Evolutionary conservation across 441 rosid genomes (phyloP), one percentile per base, ranked within the genome.

Genomic region (Gossypium trilobum): DNA sequence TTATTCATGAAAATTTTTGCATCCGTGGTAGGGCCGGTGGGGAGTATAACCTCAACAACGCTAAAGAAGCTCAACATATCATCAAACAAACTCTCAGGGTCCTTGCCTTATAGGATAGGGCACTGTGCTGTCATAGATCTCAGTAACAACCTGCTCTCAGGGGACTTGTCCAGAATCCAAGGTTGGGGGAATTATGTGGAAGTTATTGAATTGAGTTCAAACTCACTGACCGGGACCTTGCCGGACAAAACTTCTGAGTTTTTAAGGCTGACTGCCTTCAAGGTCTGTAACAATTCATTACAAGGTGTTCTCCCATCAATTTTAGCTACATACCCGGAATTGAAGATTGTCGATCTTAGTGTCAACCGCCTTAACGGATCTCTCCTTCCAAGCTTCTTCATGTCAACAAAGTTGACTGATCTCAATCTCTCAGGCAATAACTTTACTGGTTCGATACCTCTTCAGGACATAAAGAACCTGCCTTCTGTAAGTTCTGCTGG

Each of bases 181-280:
- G 74, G 70, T 65, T 89, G 91, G 93, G 93, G 93, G n/a, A 81
- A 85, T 81, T 85, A 80, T 42, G 82, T 84, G 50, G 93, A 89
- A 81, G 74, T 73, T 63, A 82, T 89, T 71, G 82, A 82, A 36
- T 70, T 89, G 78, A 89, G 86, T 78, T 87, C 87, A 39, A 89
- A 89, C 74, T 77, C 79, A 64, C 81, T 89, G 75, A 78, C 75
- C 4, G 91, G 93, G 75, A 77, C 82, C 63, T 46, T 87, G 62
- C 87, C 91, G 9, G 65, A 71, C 74, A 71, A 84, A 79, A 85
- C 91, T 69, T 82, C 85, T 78, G 85, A 87, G 23, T 89, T 89
- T 70, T 68, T 85, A 79, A 85, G 91, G 85, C 80, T 89, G 57
- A 74, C 82, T 76, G 76, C 84, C 1, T 77, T 89, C n/a, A 78